Conservation (phyloP, 2,329 filamentous ascomycete genomes). For the Zymoseptoria crescenta region DNA sequence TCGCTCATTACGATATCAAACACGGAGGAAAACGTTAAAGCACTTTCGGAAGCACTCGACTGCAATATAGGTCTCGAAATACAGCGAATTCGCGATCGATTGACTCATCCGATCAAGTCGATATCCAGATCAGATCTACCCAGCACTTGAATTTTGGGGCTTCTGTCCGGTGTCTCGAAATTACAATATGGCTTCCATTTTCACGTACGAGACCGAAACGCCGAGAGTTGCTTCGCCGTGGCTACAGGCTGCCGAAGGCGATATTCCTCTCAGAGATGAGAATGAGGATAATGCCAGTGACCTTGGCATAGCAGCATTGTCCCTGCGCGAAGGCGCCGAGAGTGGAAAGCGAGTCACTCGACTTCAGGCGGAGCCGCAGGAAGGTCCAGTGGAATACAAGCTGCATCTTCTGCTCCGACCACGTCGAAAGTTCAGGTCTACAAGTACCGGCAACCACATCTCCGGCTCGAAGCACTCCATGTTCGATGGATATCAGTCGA, state of each 20-base stretch:
- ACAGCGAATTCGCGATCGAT: neutral
- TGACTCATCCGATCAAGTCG: neutral
- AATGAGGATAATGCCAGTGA: neutral
- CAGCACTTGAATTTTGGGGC: neutral
- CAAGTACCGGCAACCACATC: slow-evolving; percentile 54
- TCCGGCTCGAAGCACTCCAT: slow-evolving; percentile 46
- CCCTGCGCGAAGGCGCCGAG: slow-evolving; percentile 6
- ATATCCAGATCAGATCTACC: neutral
- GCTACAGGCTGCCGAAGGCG: slow-evolving; percentile 43
- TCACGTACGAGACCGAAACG: slow-evolving; percentile 86
- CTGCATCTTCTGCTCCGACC: slow-evolving; percentile 78
- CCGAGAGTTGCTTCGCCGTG: slow-evolving; percentile 86
- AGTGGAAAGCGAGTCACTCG: slow-evolving; percentile 49
- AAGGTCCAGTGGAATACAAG: slow-evolving; percentile 95
- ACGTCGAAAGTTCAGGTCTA: slow-evolving; percentile 62
- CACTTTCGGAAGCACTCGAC: neutral
- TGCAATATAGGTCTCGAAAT: neutral
- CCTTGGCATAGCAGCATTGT: slow-evolving; percentile 6
- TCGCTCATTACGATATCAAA: slow-evolving; percentile 34
- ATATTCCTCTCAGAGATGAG: neutral
- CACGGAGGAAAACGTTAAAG: slow-evolving; percentile 5
- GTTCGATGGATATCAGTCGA: slow-evolving; percentile 13
- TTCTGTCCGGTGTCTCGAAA: neutral
- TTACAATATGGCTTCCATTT: slow-evolving; percentile 77
- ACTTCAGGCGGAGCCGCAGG: slow-evolving; percentile 82